Percentiles rank a stretch among this genome's conserved stretches.
Conservation (phyloP, 2,329 filamentous ascomycete genomes). For the Cladophialophora chaetospira region DNA sequence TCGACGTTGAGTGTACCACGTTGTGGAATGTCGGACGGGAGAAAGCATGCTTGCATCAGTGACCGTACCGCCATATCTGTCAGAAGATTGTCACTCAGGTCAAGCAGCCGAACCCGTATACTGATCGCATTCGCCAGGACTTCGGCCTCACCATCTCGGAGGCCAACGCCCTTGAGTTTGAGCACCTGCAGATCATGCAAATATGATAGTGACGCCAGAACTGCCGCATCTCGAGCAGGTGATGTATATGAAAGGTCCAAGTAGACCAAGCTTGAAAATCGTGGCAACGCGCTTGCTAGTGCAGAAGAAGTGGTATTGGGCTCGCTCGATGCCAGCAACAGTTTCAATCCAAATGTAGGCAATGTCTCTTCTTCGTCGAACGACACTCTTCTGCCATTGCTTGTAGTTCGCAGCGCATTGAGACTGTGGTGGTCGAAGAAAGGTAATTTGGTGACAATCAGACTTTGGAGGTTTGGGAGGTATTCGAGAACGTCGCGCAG, state of each 20-base stretch:
- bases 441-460: conserved; percentile 60
- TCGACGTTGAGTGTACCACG: conserved; percentile 35
- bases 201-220: conserved; percentile 51
- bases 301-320: conserved; percentile 60
- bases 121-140: conserved; percentile 56
- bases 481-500: conserved; percentile 60
- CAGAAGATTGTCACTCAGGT: conserved; percentile 59
- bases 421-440: conserved; percentile 65
- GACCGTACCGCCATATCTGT: conserved; percentile 57
- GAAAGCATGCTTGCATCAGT: conserved; percentile 56
- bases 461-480: conserved; percentile 60
- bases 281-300: conserved; percentile 54
- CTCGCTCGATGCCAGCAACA: conserved; percentile 60
- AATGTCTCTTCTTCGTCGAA: conserved; percentile 21
- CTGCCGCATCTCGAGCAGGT: conserved; percentile 51
- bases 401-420: conserved; percentile 47
- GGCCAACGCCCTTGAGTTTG: conserved; percentile 56
- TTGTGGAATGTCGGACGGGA: conserved; percentile 30
- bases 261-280: conserved; percentile 59
- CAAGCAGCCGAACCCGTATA: conserved; percentile 56
- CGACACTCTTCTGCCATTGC: conserved; percentile 13
- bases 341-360: conserved; percentile 51
- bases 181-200: conserved; percentile 58
- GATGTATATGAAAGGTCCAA: conserved; percentile 60
- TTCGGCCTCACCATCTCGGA: conserved; percentile 57